phyloP scores from a whole-genome alignment of 108 stramenopile genomes.

The Nitzschia inconspicua region DNA sequence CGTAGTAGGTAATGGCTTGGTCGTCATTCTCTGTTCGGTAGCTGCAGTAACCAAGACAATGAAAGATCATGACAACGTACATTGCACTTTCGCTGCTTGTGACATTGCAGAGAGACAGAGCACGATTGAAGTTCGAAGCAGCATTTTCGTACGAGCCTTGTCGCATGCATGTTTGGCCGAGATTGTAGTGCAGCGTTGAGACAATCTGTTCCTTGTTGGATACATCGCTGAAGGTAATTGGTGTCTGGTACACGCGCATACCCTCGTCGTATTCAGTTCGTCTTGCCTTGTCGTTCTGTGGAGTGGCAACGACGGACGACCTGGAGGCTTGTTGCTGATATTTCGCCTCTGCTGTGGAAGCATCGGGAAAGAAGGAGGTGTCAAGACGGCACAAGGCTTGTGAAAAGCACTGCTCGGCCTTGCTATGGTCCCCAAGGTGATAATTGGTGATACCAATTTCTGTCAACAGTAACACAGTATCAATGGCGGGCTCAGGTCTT shows the following conservation, averaged over 20 bases:
- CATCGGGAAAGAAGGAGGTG: not conserved
- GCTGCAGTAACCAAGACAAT: conserved; percentile 39
- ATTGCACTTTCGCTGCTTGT: conserved; percentile 7
- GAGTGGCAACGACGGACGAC: not conserved
- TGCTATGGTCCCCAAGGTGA: conserved; percentile 6
- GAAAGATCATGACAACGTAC: conserved; percentile 1
- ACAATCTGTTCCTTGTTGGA: conserved; percentile 32
- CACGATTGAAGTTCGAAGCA: conserved; percentile 35
- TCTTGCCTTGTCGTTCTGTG: conserved; percentile 1
- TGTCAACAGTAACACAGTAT: conserved; percentile 15
- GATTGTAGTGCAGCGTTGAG: conserved; percentile 54
- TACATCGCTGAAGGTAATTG: conserved; percentile 26
- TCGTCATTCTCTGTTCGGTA: conserved; percentile 38
- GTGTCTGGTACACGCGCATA: conserved; percentile 35
- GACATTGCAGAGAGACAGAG: conserved; percentile 19
- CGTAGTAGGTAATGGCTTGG: conserved; percentile 28
- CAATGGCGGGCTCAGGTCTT: conserved; percentile 8
- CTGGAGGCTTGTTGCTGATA: conserved; percentile 1
- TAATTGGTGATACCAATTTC: conserved; percentile 23
- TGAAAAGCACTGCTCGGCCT: conserved; percentile 26
- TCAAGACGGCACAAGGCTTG: conserved; percentile 17
- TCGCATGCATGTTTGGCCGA: conserved; percentile 58
- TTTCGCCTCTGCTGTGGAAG: not conserved
- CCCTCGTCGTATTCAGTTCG: conserved; percentile 54
- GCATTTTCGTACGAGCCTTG: conserved; percentile 35